Evolutionary conservation across 2,329 filamentous ascomycete species (phyloP), one percentile per base, ranked within the genome.

Genomic region (Monosporascus ibericus): DNA sequence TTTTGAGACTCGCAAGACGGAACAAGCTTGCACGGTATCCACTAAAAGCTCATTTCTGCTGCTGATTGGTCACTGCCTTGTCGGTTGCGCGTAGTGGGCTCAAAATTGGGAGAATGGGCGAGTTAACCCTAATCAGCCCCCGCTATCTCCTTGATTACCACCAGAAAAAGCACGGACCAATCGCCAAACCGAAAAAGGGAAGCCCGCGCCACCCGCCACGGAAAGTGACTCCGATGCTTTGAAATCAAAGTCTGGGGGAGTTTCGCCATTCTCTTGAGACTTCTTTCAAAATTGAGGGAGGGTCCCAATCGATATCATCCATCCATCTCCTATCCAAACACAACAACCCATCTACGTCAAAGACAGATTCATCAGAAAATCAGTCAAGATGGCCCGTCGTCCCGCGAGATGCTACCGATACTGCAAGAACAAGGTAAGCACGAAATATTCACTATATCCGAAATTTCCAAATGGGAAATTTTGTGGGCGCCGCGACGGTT

Each of bases 401-500:
- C 94, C 94, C 74, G 94, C 94, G 74, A 89, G 94, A 84, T 99
- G 94, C 84, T 99, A 96, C 86, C 88, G 94, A 75, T 99, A 99
- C 89, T 99, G 94, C 92, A 99, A 99, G 90, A 99, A 97, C 88
- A 96, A 96, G 91, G 91, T 95, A 75, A 79, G 87, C 48, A 27
- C 30, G 9, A 8, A 34, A 34, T 34, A 5, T 34, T 11, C 34
- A 40, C 24, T 27, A 17, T 42, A 30, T 54, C 47, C 38, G 27
- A 44, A 44, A 37, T 52, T 51, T 20, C 18, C 39, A 51, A 36
- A 8, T 48, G 52, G 18, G 44, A 48, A 48, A 55, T 47, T 54
- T 53, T 39, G 24, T 37, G 34, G 42, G 34, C n/a, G 20, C 25
- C 27, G 20, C 27, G 42, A 25, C 25, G 39, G 11, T 40, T 18